These are phyloP conservation scores for Epichloe aotearoae DNA, from an alignment of 2,329 filamentous ascomycete species.

Conservation along the genomic window DNA sequence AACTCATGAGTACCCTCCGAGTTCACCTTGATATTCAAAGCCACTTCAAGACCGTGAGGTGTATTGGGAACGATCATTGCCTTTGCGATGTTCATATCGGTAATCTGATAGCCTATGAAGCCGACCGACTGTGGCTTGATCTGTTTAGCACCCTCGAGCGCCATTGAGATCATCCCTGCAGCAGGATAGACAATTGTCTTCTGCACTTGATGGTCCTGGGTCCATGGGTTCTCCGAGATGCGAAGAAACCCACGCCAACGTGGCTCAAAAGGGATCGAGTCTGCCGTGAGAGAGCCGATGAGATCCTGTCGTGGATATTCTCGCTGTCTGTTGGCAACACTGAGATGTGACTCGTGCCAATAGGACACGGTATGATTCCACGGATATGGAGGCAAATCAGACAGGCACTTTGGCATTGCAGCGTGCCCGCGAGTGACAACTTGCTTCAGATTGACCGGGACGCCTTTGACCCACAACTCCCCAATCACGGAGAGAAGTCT, in stretches of 20 bases:
- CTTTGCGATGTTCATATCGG: conserved; percentile 31
- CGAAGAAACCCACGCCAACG: conserved; percentile 37
- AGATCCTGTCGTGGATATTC: conserved; percentile 35
- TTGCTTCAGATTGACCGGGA: conserved; percentile 17
- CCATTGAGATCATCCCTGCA: conserved; percentile 36
- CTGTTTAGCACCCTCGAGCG: conserved; percentile 32
- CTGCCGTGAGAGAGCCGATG: conserved; percentile 31
- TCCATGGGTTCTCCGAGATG: conserved; percentile 36
- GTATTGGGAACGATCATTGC: conserved; percentile 37
- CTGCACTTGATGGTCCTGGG: conserved; percentile 37
- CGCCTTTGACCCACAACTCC: conserved; percentile 24
- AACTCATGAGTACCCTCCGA: conserved; percentile 19
- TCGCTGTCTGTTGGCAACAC: conserved; percentile 29
- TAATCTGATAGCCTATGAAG: conserved; percentile 28
- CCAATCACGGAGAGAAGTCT: conserved; percentile 21
- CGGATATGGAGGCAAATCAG: conserved; percentile 36
- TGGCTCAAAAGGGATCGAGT: conserved; percentile 30
- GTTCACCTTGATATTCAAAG: conserved; percentile 29
- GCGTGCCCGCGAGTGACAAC: conserved; percentile 12
- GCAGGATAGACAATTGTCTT: conserved; percentile 37
- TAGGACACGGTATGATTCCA: conserved; percentile 41
- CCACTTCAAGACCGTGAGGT: conserved; percentile 35
- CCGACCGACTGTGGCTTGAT: conserved; percentile 14
- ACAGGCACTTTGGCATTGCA: conserved; percentile 21
- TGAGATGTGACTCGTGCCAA: conserved; percentile 40